These are phyloP conservation scores for Pleurotus platypus DNA, from an alignment of 768 basidiomycete genomes.

Conservation along the genomic window DNA sequence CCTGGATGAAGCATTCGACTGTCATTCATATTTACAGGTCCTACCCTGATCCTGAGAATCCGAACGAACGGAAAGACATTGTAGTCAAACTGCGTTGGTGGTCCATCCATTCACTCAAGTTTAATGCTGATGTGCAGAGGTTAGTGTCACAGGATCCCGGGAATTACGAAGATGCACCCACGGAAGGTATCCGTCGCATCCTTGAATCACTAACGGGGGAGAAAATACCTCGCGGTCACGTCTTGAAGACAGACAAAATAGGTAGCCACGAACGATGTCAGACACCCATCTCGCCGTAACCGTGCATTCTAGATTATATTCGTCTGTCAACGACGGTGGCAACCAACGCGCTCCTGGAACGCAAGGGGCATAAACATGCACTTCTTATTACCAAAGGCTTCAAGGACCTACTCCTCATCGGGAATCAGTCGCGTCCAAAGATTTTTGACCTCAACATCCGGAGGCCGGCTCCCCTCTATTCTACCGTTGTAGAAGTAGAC, in stretches of 20 bases:
- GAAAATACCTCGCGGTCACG: slow-evolving; percentile 59
- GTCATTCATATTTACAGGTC: slow-evolving; percentile 38
- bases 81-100: slow-evolving; percentile 88
- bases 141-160: slow-evolving; percentile 84
- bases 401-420: slow-evolving; percentile 87
- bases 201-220: slow-evolving; percentile 74
- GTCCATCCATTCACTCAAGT: background rate
- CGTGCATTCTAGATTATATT: slow-evolving; percentile 67
- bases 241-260: slow-evolving; percentile 76
- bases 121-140: background rate
- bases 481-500: slow-evolving; percentile 70
- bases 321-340: slow-evolving; percentile 93
- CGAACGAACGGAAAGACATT: slow-evolving; percentile 62
- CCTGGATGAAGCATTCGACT: too few relatives aligned
- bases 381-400: slow-evolving; percentile 90
- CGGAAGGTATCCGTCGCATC: slow-evolving; percentile 87
- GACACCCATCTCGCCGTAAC: too few relatives aligned
- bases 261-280: slow-evolving; percentile 34
- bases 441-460: slow-evolving; percentile 95
- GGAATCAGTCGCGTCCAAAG: slow-evolving; percentile 90
- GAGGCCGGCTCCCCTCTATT: slow-evolving; percentile 73
- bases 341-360: slow-evolving; percentile 92
- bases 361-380: slow-evolving; percentile 90
- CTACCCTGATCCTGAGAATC: slow-evolving; percentile 67
- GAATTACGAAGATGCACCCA: slow-evolving; percentile 91